Base-by-base conservation (phyloP, 768 basidiomycete species). In the Hirschioporus abietinus region DNA sequence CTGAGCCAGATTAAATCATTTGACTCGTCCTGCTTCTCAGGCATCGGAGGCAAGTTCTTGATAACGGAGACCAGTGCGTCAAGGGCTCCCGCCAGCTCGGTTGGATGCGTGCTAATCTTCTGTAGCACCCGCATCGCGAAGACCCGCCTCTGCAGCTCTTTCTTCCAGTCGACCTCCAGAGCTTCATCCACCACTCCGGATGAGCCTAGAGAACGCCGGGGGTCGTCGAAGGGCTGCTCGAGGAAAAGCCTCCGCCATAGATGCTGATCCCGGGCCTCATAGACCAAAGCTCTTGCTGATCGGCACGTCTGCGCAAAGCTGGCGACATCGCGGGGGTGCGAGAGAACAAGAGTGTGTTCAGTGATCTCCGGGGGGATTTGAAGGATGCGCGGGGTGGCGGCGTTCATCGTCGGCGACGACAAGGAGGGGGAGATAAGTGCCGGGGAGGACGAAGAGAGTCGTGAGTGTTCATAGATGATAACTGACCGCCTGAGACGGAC, bases 211-310 rank as follows among this genome's bases (percentile, higher is more conserved):
- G 77, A 72, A 58, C 73, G 66, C 18, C 84, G 79, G n/a, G 88
- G 88, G 71, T 89, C 84, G 72, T 92, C 91, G 74, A 90, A 91
- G 7, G 83, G 81, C 61, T 76, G 75, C 8, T 67, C 66, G 52
- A 89, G 82, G 75, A 88, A 91, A 64, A 91, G 78, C 64, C 83
- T 78, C 64, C 87, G 85, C 90, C 90, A 93, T 57, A 93, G 81
- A 72, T 85, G 84, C 61, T 83, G 82, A 75, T 89, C 86, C 30
- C 77, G 67, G 34, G 78, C 67, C 24, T 77, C 73, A 71, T 86
- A 84, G 59, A 90, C 81, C 60, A 90, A 75, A 57, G 72, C 70
- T 69, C 77, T 77, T 18, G 86, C 82, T 8, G 76, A 70, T 24
- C 78, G 78, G 71, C 85, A 89, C 60, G 87, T 84, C 72, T 79